Evolutionary conservation across 441 rosid genomes (phyloP).

Genomic region (Melastoma candidum): DNA sequence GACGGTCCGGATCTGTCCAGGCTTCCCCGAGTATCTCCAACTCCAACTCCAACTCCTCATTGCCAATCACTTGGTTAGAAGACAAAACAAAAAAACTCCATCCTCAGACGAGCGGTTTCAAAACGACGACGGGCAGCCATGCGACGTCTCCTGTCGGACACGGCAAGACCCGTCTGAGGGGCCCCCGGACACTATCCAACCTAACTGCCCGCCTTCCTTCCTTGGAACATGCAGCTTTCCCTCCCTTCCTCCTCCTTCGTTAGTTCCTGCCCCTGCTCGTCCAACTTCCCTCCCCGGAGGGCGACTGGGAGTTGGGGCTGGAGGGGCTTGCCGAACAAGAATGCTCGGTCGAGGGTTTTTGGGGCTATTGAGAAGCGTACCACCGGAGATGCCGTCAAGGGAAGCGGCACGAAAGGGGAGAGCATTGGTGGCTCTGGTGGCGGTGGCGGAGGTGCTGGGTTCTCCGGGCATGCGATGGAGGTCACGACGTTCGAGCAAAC

Average conservation of each 20-base stretch:
- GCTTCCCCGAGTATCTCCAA: no score
- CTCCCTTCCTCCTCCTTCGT: background rate
- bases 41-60: no score
- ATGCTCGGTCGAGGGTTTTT: conserved; percentile 4
- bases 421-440: conserved; percentile 9
- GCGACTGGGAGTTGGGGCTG: conserved; percentile 12
- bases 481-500: conserved; percentile 57
- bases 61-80: no score
- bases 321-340: conserved; percentile 14
- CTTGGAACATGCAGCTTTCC: conserved; percentile 3
- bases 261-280: conserved; percentile 5
- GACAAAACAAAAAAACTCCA: no score
- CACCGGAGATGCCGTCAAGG: conserved; percentile 37
- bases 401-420: conserved; percentile 15
- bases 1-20: no score
- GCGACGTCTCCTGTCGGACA: no score
- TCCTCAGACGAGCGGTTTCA: no score
- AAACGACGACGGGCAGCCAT: no score
- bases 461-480: conserved; percentile 46
- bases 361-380: conserved; percentile 40
- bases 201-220: background rate
- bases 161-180: no score
- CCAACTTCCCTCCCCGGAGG: conserved; percentile 23
- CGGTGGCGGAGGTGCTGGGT: conserved; percentile 15
- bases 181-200: no score